Percentiles rank a stretch among this genome's conserved stretches.
Evolutionary conservation across 257 asterid species (phyloP).

Genomic region (Coffea canephora): DNA sequence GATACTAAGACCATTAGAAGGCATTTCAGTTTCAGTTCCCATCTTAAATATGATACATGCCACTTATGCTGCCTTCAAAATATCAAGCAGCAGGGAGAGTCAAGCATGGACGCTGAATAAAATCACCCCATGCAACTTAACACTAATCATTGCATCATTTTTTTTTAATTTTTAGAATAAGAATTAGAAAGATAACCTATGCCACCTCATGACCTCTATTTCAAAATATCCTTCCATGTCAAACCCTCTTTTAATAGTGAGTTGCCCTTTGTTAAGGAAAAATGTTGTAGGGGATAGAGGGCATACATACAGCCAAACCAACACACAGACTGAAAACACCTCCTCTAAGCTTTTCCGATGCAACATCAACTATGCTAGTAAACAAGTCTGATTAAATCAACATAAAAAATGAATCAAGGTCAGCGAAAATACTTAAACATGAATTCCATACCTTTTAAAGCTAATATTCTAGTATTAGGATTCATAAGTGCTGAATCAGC

Average conservation of each 20-base stretch:
- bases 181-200: background rate
- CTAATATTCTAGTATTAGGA: slow-evolving; percentile 83
- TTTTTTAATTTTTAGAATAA: background rate
- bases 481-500: slow-evolving; percentile 99
- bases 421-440: background rate
- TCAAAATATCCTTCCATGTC: background rate
- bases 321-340: background rate
- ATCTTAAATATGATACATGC: background rate
- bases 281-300: background rate
- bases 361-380: background rate
- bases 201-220: background rate
- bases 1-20: background rate
- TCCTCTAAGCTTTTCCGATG: background rate
- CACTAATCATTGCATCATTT: background rate
- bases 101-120: background rate
- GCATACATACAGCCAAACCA: background rate
- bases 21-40: background rate
- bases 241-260: background rate
- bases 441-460: slow-evolving; percentile 71
- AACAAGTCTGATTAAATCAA: background rate
- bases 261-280: background rate
- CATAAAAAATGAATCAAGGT: background rate
- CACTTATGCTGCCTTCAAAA: background rate
- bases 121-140: background rate
- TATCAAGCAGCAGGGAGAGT: background rate